Percentiles rank a stretch among this genome's conserved stretches.
Conservation (phyloP, 2,329 filamentous ascomycete species). For the Diplocarpon rosae region DNA sequence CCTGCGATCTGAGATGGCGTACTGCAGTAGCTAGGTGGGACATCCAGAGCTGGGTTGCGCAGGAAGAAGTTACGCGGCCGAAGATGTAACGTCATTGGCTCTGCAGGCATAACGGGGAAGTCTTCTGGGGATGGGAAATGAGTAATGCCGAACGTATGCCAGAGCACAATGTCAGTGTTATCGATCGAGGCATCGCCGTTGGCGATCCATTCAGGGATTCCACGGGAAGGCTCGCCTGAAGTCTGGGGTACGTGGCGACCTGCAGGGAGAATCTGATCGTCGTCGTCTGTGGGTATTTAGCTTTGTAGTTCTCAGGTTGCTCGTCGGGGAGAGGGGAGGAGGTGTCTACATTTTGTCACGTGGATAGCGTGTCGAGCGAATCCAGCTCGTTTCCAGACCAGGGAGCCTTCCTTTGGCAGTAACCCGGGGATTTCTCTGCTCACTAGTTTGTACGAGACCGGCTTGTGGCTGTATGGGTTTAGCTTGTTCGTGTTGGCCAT, state of each 20-base stretch:
- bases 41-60: slow-evolving; percentile 47
- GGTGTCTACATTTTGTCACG: slow-evolving; percentile 57
- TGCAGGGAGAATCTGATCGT: slow-evolving; percentile 48
- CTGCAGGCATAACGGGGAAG: slow-evolving; percentile 83
- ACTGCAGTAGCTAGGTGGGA: slow-evolving; percentile 54
- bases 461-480: slow-evolving; percentile 80
- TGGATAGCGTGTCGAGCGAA: slow-evolving; percentile 49
- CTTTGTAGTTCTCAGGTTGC: background rate
- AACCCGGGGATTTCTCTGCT: slow-evolving; percentile 71
- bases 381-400: slow-evolving; percentile 55
- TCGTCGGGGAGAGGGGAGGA: slow-evolving; percentile 36
- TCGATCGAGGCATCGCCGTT: slow-evolving; percentile 59
- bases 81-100: slow-evolving; percentile 60
- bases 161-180: slow-evolving; percentile 79
- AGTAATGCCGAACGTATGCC: slow-evolving; percentile 87
- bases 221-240: slow-evolving; percentile 34
- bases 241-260: slow-evolving; percentile 52
- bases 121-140: slow-evolving; percentile 87
- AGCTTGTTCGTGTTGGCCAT: slow-evolving; percentile 75
- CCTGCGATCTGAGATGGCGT: slow-evolving; percentile 59
- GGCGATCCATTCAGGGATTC: slow-evolving; percentile 36
- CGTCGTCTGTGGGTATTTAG: slow-evolving; percentile 33
- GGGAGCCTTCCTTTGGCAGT: slow-evolving; percentile 66
- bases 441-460: slow-evolving; percentile 79
- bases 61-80: slow-evolving; percentile 49